A percentile compares a stretch with the other conserved stretches of the same genome.
Evolutionary conservation across 2,329 filamentous ascomycete genomes (phyloP).

Genomic region (Cadophora luteo-olivacea): DNA sequence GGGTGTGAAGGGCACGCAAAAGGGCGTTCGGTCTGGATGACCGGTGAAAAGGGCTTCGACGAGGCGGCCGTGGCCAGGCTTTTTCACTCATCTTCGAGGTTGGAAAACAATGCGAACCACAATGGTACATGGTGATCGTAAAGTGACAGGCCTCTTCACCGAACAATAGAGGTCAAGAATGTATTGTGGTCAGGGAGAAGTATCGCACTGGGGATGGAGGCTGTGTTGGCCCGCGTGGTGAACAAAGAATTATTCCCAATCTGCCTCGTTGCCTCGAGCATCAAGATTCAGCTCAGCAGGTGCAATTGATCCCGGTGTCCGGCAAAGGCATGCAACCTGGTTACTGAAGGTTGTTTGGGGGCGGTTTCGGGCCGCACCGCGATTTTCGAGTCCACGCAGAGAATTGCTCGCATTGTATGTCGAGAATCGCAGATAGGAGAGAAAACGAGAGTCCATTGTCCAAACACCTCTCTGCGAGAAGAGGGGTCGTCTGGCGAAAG

Average conservation of each 20-base stretch:
- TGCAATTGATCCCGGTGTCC: neutral
- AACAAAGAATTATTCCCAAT: neutral
- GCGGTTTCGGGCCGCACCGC: neutral
- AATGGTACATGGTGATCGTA: neutral
- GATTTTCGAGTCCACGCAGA: neutral
- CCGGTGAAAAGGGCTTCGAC: neutral
- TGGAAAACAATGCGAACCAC: neutral
- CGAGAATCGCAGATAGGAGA: neutral
- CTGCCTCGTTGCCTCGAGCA: neutral
- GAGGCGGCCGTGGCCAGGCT: slow-evolving; percentile 5
- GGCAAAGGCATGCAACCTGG: neutral
- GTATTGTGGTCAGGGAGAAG: neutral
- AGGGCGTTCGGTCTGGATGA: neutral
- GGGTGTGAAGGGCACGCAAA: slow-evolving; percentile 3
- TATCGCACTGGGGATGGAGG: neutral
- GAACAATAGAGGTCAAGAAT: neutral
- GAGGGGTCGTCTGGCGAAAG: neutral
- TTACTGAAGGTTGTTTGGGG: neutral
- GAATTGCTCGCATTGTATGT: neutral
- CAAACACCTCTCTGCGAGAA: neutral
- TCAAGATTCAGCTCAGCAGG: neutral
- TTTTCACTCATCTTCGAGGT: neutral
- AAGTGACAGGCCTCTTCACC: neutral
- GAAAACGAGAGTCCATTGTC: neutral
- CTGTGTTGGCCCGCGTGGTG: neutral